Base-by-base conservation (phyloP, 2,329 filamentous ascomycete species). In the Phialophora expanda region DNA sequence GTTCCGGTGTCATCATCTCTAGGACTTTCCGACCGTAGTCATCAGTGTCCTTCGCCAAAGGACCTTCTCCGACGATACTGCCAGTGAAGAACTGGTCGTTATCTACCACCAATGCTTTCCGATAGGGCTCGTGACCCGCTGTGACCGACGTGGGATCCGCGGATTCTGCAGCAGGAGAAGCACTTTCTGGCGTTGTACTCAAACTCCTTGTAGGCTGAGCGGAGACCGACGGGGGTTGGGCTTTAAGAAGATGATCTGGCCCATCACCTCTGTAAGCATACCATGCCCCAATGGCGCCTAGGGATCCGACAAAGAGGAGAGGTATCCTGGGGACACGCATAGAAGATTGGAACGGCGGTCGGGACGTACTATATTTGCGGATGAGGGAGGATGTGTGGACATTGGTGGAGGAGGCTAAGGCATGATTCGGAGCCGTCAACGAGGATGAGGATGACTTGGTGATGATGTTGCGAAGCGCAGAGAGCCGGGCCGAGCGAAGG, bases 1-100 rank as follows among this genome's bases (percentile, higher is more conserved):
- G 93, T 66, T 97, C 94, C 0, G 94, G 91, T 11, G 91, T 96
- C 78, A 99, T 83, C 94, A 99, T 99, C 82, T 97, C 94, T 66
- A 99, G 83, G 38, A 97, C 90, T 75, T 90, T 92, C 70, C 90
- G 87, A 32, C 93, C 92, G 76, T 90, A 90, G 76, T 92, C 90
- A 79, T 93, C 90, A 3, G 90, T 92, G 73, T 91, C 86, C 81
- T 99, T 99, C 54, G 90, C 91, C 66, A 99, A 87, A 22, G 94
- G 93, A 6, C 89, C 90, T 74, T 96, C 91, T 66, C 91, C 92
- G 20, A 92, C 88, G 69, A 97, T 89, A 8, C 91, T 91, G 26
- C 91, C 91, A 11, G 94, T 95, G 75, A 93, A 94, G 57, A 99
- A 86, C 77, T 96, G 89, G 76, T 96, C 92, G 74, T 93, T 90